Conservation (phyloP, 495 filamentous ascomycete species). For the Neurospora sublineolata region DNA sequence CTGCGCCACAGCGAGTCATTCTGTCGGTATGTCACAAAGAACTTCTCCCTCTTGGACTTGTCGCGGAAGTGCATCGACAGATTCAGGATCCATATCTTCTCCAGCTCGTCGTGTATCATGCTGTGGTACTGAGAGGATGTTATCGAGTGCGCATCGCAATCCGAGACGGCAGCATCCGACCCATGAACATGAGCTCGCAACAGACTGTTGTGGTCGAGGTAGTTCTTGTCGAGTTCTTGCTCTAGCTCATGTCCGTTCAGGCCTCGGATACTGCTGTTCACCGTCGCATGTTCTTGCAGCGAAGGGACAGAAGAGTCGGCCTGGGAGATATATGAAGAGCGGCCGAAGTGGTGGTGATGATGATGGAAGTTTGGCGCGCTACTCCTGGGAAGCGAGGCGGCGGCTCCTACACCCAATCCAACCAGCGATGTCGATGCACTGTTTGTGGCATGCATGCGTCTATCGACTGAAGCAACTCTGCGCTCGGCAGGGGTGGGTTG, state of each 20-base stretch:
- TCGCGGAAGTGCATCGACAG: slow-evolving; percentile 98
- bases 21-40: slow-evolving; percentile 92
- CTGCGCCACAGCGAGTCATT: slow-evolving; percentile 64
- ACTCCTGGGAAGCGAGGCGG: slow-evolving; percentile 25
- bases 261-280: slow-evolving; percentile 3
- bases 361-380: slow-evolving; percentile 34
- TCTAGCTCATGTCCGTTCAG: slow-evolving; percentile 8
- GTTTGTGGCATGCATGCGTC: slow-evolving; percentile 34
- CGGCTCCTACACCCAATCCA: not conserved
- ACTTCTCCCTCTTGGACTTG: slow-evolving; percentile 88
- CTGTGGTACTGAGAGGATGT: slow-evolving; percentile 42
- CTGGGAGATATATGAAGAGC: slow-evolving; percentile 1
- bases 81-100: slow-evolving; percentile 89
- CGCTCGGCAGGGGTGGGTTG: slow-evolving; percentile 51
- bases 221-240: slow-evolving; percentile 4
- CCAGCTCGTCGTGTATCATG: slow-evolving; percentile 67
- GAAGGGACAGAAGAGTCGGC: slow-evolving; percentile 9
- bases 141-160: slow-evolving; percentile 31
- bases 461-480: slow-evolving; percentile 64
- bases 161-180: slow-evolving; percentile 15
- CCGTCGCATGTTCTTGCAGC: slow-evolving; percentile 17
- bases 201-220: slow-evolving; percentile 1
- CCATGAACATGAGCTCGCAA: not conserved
- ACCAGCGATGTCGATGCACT: slow-evolving; percentile 11
- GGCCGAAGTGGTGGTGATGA: slow-evolving; percentile 11